Evolutionary conservation across 2,329 filamentous ascomycete species (phyloP).

Genomic region (Cladosporium sp.): DNA sequence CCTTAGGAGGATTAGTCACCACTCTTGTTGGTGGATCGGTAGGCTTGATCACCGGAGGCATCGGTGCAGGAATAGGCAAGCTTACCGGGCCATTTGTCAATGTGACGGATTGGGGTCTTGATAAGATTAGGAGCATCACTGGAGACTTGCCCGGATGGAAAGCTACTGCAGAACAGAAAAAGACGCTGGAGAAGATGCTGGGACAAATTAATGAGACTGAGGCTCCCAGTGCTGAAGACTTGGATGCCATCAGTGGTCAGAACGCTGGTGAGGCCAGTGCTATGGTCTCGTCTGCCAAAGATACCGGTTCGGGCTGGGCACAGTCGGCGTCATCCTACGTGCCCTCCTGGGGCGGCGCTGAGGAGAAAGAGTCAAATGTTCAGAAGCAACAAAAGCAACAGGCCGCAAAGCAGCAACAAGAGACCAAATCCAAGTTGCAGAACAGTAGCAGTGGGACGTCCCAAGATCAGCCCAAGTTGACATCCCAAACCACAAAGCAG

Average conservation of each 20-base stretch:
- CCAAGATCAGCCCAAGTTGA: neutral
- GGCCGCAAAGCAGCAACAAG: neutral
- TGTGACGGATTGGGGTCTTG: slow-evolving; percentile 23
- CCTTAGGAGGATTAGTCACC: slow-evolving; percentile 28
- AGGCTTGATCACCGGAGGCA: slow-evolving; percentile 24
- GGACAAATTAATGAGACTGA: slow-evolving; percentile 26
- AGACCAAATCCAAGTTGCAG: neutral
- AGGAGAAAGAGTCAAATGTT: neutral
- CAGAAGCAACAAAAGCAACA: neutral
- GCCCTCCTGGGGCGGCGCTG: neutral
- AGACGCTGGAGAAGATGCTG: slow-evolving; percentile 30
- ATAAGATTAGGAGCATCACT: slow-evolving; percentile 24
- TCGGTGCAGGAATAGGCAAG: slow-evolving; percentile 25
- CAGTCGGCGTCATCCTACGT: neutral
- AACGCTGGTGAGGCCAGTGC: neutral
- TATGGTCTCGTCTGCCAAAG: neutral
- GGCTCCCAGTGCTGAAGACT: slow-evolving; percentile 19
- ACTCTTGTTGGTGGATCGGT: slow-evolving; percentile 28
- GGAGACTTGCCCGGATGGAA: slow-evolving; percentile 28
- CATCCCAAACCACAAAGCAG: neutral
- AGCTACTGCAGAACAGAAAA: slow-evolving; percentile 30
- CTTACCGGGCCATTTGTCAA: slow-evolving; percentile 29
- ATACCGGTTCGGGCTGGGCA: neutral
- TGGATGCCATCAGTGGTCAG: slow-evolving; percentile 12
- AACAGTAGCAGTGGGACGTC: neutral